Evolutionary conservation across 2,329 filamentous ascomycete genomes (phyloP).

Genomic region (Cryphonectria radicalis): DNA sequence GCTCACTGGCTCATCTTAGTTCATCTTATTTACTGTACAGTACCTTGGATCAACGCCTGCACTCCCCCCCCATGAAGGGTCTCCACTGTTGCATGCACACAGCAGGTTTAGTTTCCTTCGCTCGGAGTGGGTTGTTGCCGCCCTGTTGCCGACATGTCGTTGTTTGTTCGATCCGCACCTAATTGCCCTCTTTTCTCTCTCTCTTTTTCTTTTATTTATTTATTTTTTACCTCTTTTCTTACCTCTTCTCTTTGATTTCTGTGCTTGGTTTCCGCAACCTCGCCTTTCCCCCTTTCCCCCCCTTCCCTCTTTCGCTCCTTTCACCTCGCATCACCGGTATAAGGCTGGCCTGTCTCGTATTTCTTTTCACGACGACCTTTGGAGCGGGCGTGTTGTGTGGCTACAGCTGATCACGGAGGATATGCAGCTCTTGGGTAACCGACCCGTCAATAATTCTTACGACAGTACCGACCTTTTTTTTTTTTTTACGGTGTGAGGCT

Average conservation of each 20-base stretch:
- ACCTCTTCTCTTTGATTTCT: background rate
- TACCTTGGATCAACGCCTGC: constrained; percentile 6
- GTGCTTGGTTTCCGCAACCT: background rate
- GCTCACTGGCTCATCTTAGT: background rate
- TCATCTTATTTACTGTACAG: constrained; percentile 7
- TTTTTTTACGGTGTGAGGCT: background rate
- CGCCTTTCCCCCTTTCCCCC: background rate
- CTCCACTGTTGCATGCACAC: constrained; percentile 11
- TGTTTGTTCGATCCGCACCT: background rate
- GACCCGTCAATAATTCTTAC: background rate
- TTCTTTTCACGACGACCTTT: background rate
- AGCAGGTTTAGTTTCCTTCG: constrained; percentile 1
- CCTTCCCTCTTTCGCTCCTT: background rate
- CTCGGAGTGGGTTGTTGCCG: constrained; percentile 9
- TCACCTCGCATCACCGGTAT: background rate
- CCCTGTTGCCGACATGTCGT: background rate
- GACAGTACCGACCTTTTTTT: background rate
- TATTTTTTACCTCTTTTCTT: background rate
- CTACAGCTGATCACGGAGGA: constrained; percentile 11
- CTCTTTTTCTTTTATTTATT: background rate
- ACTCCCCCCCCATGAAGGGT: background rate
- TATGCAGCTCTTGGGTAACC: background rate
- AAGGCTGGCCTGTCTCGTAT: background rate
- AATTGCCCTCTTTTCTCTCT: background rate
- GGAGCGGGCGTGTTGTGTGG: constrained; percentile 4